These are phyloP conservation scores for Ophiostoma pallidulum DNA, from an alignment of 2,329 filamentous ascomycete species.

Conservation along the genomic window DNA sequence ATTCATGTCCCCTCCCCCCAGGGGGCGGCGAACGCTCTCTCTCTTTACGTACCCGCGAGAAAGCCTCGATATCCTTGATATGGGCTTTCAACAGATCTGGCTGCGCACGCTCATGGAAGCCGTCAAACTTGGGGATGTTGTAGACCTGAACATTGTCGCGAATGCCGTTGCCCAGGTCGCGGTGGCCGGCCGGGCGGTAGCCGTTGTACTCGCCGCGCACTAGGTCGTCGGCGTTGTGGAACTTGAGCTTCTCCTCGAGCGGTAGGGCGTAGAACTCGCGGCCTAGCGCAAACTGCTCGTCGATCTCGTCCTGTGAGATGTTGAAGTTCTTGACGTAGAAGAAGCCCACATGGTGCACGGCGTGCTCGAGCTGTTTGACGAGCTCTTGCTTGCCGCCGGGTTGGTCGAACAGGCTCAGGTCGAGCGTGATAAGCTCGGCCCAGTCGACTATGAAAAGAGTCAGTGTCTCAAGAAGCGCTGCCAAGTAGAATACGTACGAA, in stretches of 20 bases:
- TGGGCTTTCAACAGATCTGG: slow-evolving; percentile 37
- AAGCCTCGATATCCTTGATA: slow-evolving; percentile 44
- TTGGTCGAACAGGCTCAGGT: slow-evolving; percentile 24
- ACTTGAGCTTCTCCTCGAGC: slow-evolving; percentile 45
- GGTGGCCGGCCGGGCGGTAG: slow-evolving; percentile 33
- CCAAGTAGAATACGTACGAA: too few relatives aligned
- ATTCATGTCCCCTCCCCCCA: too few relatives aligned
- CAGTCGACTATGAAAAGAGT: slow-evolving; percentile 14
- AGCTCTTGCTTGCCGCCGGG: slow-evolving; percentile 26
- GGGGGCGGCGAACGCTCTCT: too few relatives aligned
- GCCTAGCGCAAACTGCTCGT: slow-evolving; percentile 46
- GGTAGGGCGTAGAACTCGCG: slow-evolving; percentile 40
- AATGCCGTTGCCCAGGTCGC: slow-evolving; percentile 23
- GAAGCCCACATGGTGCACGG: slow-evolving; percentile 37
- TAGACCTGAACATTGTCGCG: slow-evolving; percentile 50
- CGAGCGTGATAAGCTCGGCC: slow-evolving; percentile 21
- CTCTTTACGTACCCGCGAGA: slow-evolving; percentile 30
- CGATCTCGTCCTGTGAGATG: slow-evolving; percentile 44
- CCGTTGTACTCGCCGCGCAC: slow-evolving; percentile 43
- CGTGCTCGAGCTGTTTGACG: slow-evolving; percentile 30
- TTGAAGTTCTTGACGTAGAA: slow-evolving; percentile 52
- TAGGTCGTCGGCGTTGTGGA: slow-evolving; percentile 27
- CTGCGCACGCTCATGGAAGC: slow-evolving; percentile 34
- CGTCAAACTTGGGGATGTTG: slow-evolving; percentile 51
- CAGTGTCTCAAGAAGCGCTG: too few relatives aligned